Percentiles rank a stretch among this genome's conserved stretches.
Evolutionary conservation across 2,329 filamentous ascomycete species (phyloP).

Genomic region (Botrytis deweyae): DNA sequence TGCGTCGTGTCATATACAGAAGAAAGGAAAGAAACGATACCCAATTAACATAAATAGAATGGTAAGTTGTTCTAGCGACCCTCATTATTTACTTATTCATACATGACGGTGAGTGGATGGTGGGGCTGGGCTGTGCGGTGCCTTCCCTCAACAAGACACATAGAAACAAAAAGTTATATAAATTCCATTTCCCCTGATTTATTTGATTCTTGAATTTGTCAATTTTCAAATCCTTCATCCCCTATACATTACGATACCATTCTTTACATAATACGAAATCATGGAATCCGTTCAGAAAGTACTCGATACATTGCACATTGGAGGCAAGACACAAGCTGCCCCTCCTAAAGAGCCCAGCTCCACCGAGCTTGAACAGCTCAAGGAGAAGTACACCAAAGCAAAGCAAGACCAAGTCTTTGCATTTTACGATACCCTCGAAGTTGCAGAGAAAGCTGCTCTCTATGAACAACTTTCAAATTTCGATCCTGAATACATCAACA

Average conservation of each 20-base stretch:
- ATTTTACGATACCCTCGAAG: slow-evolving; percentile 79
- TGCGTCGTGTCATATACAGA: slow-evolving; percentile 8
- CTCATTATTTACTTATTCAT: neutral
- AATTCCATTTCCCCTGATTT: slow-evolving; percentile 8
- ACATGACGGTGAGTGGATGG: slow-evolving; percentile 25
- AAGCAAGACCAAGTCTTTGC: slow-evolving; percentile 80
- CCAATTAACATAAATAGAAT: slow-evolving; percentile 4
- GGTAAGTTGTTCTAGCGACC: slow-evolving; percentile 22
- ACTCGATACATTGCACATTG: slow-evolving; percentile 47
- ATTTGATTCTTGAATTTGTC: neutral
- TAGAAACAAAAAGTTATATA: slow-evolving; percentile 13
- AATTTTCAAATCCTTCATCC: neutral
- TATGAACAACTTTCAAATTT: slow-evolving; percentile 80
- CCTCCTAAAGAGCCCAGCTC: slow-evolving; percentile 40
- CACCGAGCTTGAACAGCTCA: slow-evolving; percentile 52
- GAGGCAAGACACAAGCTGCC: slow-evolving; percentile 36
- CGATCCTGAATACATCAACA: slow-evolving; percentile 84
- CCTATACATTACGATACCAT: neutral
- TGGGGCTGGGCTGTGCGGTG: slow-evolving; percentile 31
- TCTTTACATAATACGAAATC: slow-evolving; percentile 18
- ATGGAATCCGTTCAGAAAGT: slow-evolving; percentile 47
- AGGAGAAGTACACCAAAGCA: slow-evolving; percentile 70
- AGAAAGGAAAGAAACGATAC: slow-evolving; percentile 22
- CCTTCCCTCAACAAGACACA: slow-evolving; percentile 7
- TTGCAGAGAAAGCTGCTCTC: slow-evolving; percentile 71